A percentile compares a stretch with the other conserved stretches of the same genome.
These are phyloP conservation scores for Begonia masoniana DNA, from an alignment of 306 rosid genomes.

Conservation along the genomic window DNA sequence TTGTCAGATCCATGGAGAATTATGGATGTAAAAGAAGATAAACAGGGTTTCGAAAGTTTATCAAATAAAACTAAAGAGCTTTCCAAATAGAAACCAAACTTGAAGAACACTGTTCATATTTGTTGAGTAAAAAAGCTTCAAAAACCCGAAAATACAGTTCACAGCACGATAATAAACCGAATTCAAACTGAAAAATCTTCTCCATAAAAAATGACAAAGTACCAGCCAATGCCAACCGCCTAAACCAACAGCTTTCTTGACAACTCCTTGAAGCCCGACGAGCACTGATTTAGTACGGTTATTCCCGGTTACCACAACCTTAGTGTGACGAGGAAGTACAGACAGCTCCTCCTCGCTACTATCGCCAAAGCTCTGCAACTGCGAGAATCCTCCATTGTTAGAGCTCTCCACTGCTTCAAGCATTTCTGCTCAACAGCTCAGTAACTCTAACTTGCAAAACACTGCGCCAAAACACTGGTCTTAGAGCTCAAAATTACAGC, in stretches of 20 bases:
- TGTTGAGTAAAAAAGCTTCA: background rate
- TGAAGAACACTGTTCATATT: conserved; percentile 5
- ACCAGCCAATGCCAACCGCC: conserved; percentile 99
- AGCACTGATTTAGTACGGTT: conserved; percentile 98
- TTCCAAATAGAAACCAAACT: conserved; percentile 3
- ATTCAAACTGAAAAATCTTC: conserved; percentile 4
- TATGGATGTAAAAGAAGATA: too few relatives aligned
- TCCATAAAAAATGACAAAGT: conserved; percentile 14
- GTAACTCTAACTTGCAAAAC: background rate
- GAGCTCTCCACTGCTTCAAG: conserved; percentile 82
- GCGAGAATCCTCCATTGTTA: conserved; percentile 70
- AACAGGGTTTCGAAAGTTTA: too few relatives aligned
- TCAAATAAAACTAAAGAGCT: background rate
- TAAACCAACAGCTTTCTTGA: conserved; percentile 91
- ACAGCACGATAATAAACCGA: conserved; percentile 1
- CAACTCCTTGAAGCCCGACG: conserved; percentile 93
- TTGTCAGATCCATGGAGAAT: too few relatives aligned
- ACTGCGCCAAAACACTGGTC: conserved; percentile 1
- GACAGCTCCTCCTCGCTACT: conserved; percentile 97
- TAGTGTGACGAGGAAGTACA: conserved; percentile 93
- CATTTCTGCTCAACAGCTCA: conserved; percentile 29
- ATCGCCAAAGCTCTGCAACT: conserved; percentile 86
- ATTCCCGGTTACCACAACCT: conserved; percentile 94
- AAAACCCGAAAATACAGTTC: conserved; percentile 3
- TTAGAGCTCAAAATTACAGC: conserved; percentile 26